phyloP scores from a whole-genome alignment of 495 filamentous ascomycete species.

The Acidomyces sp. region DNA sequence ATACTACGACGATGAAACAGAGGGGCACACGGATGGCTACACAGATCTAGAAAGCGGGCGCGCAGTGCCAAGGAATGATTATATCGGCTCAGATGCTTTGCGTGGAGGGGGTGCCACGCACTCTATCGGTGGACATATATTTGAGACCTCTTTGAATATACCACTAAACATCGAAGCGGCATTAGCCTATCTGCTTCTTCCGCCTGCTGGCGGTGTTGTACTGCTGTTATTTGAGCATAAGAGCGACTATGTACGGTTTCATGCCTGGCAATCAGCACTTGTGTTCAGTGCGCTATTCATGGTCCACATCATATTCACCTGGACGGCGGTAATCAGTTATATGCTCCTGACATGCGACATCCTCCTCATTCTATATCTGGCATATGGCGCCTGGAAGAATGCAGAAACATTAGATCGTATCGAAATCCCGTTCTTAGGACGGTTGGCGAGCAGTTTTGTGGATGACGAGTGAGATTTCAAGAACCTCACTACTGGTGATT shows the following conservation, averaged over 20 bases:
- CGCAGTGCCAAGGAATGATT: slow-evolving; percentile 15
- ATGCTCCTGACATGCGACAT: slow-evolving; percentile 65
- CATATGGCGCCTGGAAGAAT: slow-evolving; percentile 69
- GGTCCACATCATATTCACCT: slow-evolving; percentile 72
- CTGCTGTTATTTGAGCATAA: slow-evolving; percentile 79
- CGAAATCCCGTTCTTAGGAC: slow-evolving; percentile 79
- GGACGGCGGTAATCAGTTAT: slow-evolving; percentile 74
- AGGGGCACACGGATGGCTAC: slow-evolving; percentile 12
- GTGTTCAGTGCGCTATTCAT: slow-evolving; percentile 76
- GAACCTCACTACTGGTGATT: too few species aligned
- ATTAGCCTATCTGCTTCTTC: slow-evolving; percentile 75
- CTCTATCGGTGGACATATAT: slow-evolving; percentile 36
- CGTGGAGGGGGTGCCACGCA: slow-evolving; percentile 25
- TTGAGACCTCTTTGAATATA: slow-evolving; percentile 58
- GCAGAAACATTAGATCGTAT: slow-evolving; percentile 85
- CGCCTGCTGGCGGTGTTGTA: slow-evolving; percentile 75
- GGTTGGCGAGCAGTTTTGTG: slow-evolving; percentile 75
- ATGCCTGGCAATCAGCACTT: slow-evolving; percentile 89
- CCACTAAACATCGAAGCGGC: slow-evolving; percentile 70
- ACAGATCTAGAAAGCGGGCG: slow-evolving; percentile 14
- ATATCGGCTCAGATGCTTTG: slow-evolving; percentile 21
- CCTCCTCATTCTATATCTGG: slow-evolving; percentile 61
- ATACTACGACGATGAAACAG: slow-evolving; percentile 18
- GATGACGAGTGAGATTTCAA: slow-evolving; percentile 78
- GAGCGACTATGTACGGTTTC: slow-evolving; percentile 93